Evolutionary conservation across 345 rosid genomes (phyloP).

Genomic region (Eucalyptus virginea): DNA sequence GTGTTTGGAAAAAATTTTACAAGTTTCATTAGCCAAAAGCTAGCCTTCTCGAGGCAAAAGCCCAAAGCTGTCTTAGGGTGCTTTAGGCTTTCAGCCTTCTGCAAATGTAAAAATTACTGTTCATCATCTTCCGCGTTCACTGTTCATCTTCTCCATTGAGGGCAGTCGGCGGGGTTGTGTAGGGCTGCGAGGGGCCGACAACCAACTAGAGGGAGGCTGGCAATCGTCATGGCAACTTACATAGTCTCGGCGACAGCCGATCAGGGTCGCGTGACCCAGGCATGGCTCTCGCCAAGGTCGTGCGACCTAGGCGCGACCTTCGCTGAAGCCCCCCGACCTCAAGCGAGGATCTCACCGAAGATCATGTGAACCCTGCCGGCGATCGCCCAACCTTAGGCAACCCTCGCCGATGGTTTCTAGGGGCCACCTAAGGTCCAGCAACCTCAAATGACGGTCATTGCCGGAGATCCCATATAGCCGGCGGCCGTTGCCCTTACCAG

Average conservation of each 20-base stretch:
- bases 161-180: fast-evolving
- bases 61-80: no score
- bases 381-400: fast-evolving
- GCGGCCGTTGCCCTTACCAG: fast-evolving
- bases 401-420: no score
- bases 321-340: fast-evolving
- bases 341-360: fast-evolving
- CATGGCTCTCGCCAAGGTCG: no score
- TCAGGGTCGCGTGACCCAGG: fast-evolving
- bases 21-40: no score
- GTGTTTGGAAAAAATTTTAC: no score
- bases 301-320: fast-evolving
- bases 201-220: no score
- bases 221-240: fast-evolving
- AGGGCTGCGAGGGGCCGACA: fast-evolving
- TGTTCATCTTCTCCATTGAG: no score
- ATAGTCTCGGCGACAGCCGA: fast-evolving
- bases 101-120: no score
- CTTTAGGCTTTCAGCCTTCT: no score
- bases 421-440: no score
- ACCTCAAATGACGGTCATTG: fast-evolving
- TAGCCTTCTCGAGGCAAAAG: no score
- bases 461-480: fast-evolving
- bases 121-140: fast-evolving
- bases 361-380: fast-evolving